phyloP scores from a whole-genome alignment of 2,329 filamentous ascomycete genomes.

The Neofusicoccum cordaticola region DNA sequence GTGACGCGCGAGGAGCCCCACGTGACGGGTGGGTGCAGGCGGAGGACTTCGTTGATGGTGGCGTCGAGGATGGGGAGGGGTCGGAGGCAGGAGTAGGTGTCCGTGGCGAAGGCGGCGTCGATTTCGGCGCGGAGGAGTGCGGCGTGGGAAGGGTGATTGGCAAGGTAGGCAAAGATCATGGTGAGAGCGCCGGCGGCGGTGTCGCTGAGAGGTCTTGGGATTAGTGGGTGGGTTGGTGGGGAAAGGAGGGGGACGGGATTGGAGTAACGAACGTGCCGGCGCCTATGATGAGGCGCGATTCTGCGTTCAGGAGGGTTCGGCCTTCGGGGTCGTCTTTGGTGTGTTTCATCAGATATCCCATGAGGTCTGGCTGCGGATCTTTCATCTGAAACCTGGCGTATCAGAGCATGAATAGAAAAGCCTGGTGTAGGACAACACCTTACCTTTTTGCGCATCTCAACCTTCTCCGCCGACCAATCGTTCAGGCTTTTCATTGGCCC shows the following conservation, averaged over 20 bases:
- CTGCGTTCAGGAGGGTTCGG: conserved; percentile 26
- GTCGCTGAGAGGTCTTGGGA: not conserved
- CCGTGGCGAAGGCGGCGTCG: conserved; percentile 23
- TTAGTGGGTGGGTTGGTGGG: not conserved
- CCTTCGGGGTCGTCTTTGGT: conserved; percentile 22
- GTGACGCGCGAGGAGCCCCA: conserved; percentile 37
- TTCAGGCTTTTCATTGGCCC: conserved; percentile 29
- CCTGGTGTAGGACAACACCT: too few relatives aligned
- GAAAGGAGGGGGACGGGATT: not conserved
- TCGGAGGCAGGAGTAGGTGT: conserved; percentile 13
- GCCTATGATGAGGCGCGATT: conserved; percentile 32
- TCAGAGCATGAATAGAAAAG: not conserved
- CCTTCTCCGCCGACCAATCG: conserved; percentile 25
- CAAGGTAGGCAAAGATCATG: conserved; percentile 22
- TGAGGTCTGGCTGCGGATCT: conserved; percentile 25
- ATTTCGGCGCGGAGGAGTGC: conserved; percentile 24
- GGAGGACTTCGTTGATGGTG: conserved; percentile 43
- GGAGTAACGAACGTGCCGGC: conserved; percentile 23
- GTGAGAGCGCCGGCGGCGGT: not conserved
- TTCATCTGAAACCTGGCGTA: not conserved
- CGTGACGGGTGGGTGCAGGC: conserved; percentile 42
- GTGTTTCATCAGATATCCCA: conserved; percentile 25
- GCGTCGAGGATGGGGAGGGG: conserved; percentile 33
- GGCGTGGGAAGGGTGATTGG: conserved; percentile 23
- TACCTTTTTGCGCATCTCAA: conserved; percentile 26